Percentiles rank a stretch among this genome's conserved stretches.
phyloP scores from a whole-genome alignment of 805 yeast genomes.

The Dipodascus geniculatus region DNA sequence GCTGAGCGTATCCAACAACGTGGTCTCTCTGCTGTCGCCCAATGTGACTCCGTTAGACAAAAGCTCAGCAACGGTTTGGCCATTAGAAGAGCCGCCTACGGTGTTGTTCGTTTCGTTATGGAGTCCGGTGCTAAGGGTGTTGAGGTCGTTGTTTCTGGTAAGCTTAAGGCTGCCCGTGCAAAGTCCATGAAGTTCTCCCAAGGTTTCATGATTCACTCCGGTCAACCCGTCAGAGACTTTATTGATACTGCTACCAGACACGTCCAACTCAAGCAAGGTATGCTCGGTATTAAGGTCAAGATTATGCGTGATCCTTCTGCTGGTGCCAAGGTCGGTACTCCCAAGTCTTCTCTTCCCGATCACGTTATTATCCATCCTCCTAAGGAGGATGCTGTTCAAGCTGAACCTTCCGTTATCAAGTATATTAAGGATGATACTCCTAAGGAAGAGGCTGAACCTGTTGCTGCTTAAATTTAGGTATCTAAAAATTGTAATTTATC shows the following conservation, averaged over 20 bases:
- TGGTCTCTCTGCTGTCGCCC: constrained; percentile 99
- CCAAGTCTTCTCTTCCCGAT: constrained; percentile 69
- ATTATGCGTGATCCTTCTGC: constrained; percentile 94
- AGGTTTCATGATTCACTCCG: constrained; percentile 99
- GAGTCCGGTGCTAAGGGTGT: constrained; percentile 99
- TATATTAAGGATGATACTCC: constrained; percentile 35
- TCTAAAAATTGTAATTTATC: constrained; percentile 1
- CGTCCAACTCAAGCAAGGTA: constrained; percentile 99
- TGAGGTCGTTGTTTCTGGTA: constrained; percentile 99
- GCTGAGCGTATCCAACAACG: constrained; percentile 99
- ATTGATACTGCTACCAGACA: constrained; percentile 98
- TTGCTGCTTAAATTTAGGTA: constrained; percentile 23
- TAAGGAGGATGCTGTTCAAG: constrained; percentile 60
- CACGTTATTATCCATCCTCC: constrained; percentile 87
- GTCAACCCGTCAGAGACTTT: constrained; percentile 99
- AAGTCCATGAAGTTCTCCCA: constrained; percentile 99
- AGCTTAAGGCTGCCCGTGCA: constrained; percentile 99
- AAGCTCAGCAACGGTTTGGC: constrained; percentile 97
- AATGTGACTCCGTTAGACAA: constrained; percentile 98
- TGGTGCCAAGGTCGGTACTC: constrained; percentile 27
- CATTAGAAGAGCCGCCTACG: constrained; percentile 99
- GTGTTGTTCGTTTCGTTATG: constrained; percentile 99
- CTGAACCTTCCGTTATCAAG: constrained; percentile 70
- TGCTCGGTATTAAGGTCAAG: constrained; percentile 98
- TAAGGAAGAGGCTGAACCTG: constrained; percentile 24